Evolutionary conservation across 495 filamentous ascomycete genomes (phyloP).

Genomic region (Thozetella sp.): DNA sequence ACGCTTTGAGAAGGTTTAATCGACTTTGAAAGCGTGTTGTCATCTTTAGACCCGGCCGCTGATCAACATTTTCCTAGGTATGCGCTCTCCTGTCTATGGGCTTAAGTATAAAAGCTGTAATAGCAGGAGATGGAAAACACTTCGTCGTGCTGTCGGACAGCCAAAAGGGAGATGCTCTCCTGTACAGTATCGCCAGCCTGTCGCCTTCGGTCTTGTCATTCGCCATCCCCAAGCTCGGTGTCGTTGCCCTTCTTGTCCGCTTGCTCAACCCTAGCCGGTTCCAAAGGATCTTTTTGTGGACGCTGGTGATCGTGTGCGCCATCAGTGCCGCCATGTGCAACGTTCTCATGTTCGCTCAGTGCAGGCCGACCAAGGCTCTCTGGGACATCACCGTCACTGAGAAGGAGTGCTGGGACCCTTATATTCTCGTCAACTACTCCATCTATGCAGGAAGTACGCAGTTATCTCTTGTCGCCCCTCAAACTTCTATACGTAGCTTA

Average conservation of each 20-base stretch:
- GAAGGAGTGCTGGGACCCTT: constrained; percentile 28
- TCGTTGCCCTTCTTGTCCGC: constrained; percentile 38
- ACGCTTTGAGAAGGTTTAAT: no score
- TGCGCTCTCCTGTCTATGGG: no score
- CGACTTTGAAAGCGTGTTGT: no score
- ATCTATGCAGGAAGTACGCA: constrained; percentile 41
- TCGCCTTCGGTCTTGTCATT: no score
- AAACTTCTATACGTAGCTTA: background rate
- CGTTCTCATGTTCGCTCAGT: constrained; percentile 40
- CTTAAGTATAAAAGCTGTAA: no score
- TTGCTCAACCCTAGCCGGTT: constrained; percentile 32
- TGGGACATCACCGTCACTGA: constrained; percentile 37
- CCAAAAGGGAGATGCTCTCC: no score
- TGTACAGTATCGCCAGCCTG: no score
- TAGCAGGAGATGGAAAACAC: no score
- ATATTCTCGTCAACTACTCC: constrained; percentile 39
- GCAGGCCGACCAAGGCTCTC: constrained; percentile 35
- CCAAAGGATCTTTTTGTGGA: constrained; percentile 35
- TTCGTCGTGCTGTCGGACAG: no score
- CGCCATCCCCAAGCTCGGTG: constrained; percentile 43
- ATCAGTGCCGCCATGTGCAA: constrained; percentile 28
- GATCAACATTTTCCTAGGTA: no score
- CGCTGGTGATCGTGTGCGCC: constrained; percentile 23
- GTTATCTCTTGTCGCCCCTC: constrained; percentile 6
- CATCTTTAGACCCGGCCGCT: no score